Evolutionary conservation across 2,329 filamentous ascomycete genomes (phyloP).

Genomic region (Aplosporella prunicola): DNA sequence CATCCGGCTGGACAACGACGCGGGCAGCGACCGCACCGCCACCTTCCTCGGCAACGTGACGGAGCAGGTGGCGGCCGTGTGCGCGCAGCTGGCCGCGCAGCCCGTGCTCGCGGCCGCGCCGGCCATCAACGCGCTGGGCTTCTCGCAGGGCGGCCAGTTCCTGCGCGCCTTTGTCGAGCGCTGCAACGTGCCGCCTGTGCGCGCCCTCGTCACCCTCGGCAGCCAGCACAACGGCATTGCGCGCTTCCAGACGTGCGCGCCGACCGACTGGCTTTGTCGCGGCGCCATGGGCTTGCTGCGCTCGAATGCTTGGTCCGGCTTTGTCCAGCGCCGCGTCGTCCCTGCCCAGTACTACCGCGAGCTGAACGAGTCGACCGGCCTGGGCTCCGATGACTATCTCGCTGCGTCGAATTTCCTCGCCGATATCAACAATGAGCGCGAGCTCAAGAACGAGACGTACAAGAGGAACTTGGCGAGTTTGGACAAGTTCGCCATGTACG

Average conservation of each 20-base stretch:
- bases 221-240: slow-evolving; percentile 88
- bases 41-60: slow-evolving; percentile 90
- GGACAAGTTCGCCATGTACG: slow-evolving; percentile 75
- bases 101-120: slow-evolving; percentile 73
- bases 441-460: slow-evolving; percentile 64
- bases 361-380: slow-evolving; percentile 47
- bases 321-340: slow-evolving; percentile 71
- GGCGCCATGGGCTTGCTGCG: slow-evolving; percentile 69
- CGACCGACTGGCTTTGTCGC: slow-evolving; percentile 70
- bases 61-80: slow-evolving; percentile 65
- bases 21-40: slow-evolving; percentile 62
- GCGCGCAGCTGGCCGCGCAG: slow-evolving; percentile 63
- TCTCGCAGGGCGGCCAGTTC: slow-evolving; percentile 94
- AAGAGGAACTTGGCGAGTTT: slow-evolving; percentile 58
- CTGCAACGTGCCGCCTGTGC: slow-evolving; percentile 67
- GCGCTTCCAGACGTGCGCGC: slow-evolving; percentile 65
- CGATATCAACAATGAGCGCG: slow-evolving; percentile 90
- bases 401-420: slow-evolving; percentile 79
- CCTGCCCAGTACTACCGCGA: slow-evolving; percentile 94
- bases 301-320: slow-evolving; percentile 68
- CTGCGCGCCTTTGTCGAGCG: slow-evolving; percentile 83
- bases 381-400: slow-evolving; percentile 55
- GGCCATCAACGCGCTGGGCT: slow-evolving; percentile 82
- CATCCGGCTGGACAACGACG: slow-evolving; percentile 59
- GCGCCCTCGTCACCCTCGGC: slow-evolving; percentile 78